These are phyloP conservation scores for Beauveria brongniartii DNA, from an alignment of 2,329 filamentous ascomycete genomes.

Conservation along the genomic window DNA sequence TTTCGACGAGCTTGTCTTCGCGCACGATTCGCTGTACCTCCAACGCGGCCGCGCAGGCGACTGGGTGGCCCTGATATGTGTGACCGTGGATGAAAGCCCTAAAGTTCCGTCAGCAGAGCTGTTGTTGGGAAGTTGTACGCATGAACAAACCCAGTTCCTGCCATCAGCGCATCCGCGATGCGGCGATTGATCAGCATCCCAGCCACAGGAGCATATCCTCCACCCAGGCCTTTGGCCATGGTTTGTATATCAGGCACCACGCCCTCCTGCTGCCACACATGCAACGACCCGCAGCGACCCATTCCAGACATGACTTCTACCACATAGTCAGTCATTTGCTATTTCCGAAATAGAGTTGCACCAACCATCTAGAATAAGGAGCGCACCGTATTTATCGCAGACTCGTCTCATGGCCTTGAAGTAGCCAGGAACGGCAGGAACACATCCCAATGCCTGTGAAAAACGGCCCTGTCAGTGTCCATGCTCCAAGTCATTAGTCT, in stretches of 20 bases:
- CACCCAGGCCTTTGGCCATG: constrained; percentile 58
- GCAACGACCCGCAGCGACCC: constrained; percentile 49
- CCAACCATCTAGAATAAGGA: constrained; percentile 58
- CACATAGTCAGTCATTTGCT: neutral
- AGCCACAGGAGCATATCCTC: constrained; percentile 54
- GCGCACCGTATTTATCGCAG: constrained; percentile 62
- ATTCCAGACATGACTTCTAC: constrained; percentile 63
- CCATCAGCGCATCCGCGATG: constrained; percentile 38
- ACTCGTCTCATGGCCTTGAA: constrained; percentile 58
- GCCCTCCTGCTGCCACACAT: constrained; percentile 54
- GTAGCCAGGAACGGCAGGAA: constrained; percentile 59
- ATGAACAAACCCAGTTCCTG: constrained; percentile 22
- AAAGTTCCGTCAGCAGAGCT: constrained; percentile 4
- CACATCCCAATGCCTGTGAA: constrained; percentile 47
- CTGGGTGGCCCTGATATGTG: constrained; percentile 21
- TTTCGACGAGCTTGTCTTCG: constrained; percentile 18
- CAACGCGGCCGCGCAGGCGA: constrained; percentile 20
- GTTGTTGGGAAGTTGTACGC: neutral
- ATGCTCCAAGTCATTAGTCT: neutral
- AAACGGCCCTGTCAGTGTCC: neutral
- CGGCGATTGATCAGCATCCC: constrained; percentile 46
- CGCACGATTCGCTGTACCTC: constrained; percentile 37
- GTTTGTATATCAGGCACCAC: constrained; percentile 58
- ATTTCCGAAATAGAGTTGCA: neutral
- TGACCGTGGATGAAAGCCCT: constrained; percentile 18